phyloP scores from a whole-genome alignment of 2,329 filamentous ascomycete genomes.

The Fusarium agapanthi region DNA sequence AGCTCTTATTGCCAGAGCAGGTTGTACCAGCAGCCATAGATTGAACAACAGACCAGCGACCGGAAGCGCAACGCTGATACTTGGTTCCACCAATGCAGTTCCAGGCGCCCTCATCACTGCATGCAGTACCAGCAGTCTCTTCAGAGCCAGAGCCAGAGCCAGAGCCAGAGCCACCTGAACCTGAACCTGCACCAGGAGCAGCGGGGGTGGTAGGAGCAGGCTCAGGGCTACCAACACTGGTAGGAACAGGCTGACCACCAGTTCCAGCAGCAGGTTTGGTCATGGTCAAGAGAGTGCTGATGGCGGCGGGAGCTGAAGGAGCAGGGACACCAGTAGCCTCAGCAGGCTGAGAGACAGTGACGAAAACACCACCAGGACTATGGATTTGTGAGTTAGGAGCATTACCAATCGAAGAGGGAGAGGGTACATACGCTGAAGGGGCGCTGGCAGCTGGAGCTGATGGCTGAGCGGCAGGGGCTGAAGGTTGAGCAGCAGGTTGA shows the following conservation, averaged over 20 bases:
- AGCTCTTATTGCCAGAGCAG: conserved; percentile 51
- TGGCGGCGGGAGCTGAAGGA: conserved; percentile 21
- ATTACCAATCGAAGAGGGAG: conserved; percentile 5
- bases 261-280: conserved; percentile 35
- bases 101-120: conserved; percentile 64
- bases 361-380: conserved; percentile 55
- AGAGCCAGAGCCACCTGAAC: conserved; percentile 33
- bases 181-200: conserved; percentile 36
- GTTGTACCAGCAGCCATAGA: conserved; percentile 62
- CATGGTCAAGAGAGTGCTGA: conserved; percentile 37
- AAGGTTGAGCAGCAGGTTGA: conserved; percentile 2
- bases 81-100: conserved; percentile 64
- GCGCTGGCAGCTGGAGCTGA: conserved; percentile 33
- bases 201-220: conserved; percentile 21
- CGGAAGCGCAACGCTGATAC: conserved; percentile 71
- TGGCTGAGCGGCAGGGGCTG: conserved; percentile 13
- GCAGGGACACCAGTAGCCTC: conserved; percentile 37
- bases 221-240: conserved; percentile 18
- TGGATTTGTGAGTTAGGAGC: conserved; percentile 30
- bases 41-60: conserved; percentile 60
- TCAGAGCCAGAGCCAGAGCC: conserved; percentile 41
- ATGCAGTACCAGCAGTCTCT: conserved; percentile 53
- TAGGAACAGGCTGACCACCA: conserved; percentile 17
- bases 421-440: conserved; percentile 41
- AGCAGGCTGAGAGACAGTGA: conserved; percentile 45